Evolutionary conservation across 805 yeast genomes (phyloP).

Genomic region (Torulaspora microellipsoides): DNA sequence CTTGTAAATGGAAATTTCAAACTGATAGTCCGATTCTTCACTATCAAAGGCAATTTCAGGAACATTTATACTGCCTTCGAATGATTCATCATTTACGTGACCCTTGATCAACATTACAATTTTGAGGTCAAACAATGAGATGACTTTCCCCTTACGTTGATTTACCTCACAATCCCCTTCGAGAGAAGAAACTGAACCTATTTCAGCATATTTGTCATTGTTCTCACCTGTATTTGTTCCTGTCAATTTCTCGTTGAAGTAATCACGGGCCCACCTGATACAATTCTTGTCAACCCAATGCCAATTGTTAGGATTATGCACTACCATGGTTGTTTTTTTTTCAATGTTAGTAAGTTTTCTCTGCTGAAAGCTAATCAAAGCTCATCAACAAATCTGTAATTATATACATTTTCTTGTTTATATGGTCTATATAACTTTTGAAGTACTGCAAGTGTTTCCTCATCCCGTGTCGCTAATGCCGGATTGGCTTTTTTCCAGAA

Average conservation of each 20-base stretch:
- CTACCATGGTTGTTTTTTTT: slow-evolving; percentile 56
- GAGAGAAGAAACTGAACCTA: slow-evolving; percentile 40
- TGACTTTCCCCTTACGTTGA: slow-evolving; percentile 95
- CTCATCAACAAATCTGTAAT: too few relatives aligned
- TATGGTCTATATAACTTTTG: too few relatives aligned
- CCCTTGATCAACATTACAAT: slow-evolving; percentile 59
- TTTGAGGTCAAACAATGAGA: slow-evolving; percentile 80
- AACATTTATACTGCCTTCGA: slow-evolving; percentile 68
- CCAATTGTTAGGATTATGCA: slow-evolving; percentile 97
- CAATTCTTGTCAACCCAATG: slow-evolving; percentile 99
- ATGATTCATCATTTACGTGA: slow-evolving; percentile 36
- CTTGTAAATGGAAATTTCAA: slow-evolving; percentile 61
- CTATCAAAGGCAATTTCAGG: slow-evolving; percentile 96
- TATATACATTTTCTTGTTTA: too few relatives aligned
- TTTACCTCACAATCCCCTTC: slow-evolving; percentile 97
- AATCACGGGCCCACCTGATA: slow-evolving; percentile 80
- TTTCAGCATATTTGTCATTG: slow-evolving; percentile 27
- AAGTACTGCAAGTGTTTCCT: too few relatives aligned
- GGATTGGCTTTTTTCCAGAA: slow-evolving; percentile 2
- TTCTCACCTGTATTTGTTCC: slow-evolving; percentile 40
- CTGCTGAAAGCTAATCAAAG: too few relatives aligned
- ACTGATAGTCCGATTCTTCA: slow-evolving; percentile 79
- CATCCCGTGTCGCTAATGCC: too few relatives aligned
- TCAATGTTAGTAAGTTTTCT: too few relatives aligned
- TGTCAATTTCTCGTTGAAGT: slow-evolving; percentile 59